phyloP scores from a whole-genome alignment of 257 asterid genomes.

The Cruciata laevipes region DNA sequence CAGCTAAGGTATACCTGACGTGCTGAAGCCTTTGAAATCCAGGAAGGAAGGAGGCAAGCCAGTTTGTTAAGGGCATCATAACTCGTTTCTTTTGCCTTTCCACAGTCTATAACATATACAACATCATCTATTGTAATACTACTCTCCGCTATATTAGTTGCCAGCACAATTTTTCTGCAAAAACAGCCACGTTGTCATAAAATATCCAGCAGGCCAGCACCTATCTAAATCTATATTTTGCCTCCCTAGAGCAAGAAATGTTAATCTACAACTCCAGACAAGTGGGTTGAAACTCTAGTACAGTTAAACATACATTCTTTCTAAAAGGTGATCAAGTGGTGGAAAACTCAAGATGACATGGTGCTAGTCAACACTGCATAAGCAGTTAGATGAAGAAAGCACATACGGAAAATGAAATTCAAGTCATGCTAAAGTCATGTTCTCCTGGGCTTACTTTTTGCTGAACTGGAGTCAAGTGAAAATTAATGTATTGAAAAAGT shows the following conservation, averaged over 20 bases:
- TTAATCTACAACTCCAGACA: not conserved
- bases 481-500: too few species aligned
- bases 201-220: not conserved
- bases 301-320: not conserved
- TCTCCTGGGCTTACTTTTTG: too few species aligned
- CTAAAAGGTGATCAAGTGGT: not conserved
- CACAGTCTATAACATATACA: slow-evolving; percentile 89
- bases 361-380: not conserved
- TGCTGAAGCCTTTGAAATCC: slow-evolving; percentile 99
- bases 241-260: not conserved
- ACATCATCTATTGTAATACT: slow-evolving; percentile 98
- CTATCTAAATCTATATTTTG: too few species aligned
- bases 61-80: slow-evolving; percentile 96
- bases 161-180: slow-evolving; percentile 86
- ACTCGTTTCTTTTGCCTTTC: slow-evolving; percentile 96
- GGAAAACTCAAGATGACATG: not conserved
- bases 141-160: slow-evolving; percentile 97
- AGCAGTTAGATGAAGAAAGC: too few species aligned
- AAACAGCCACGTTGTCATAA: not conserved
- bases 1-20: slow-evolving; percentile 56
- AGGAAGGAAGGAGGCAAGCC: slow-evolving; percentile 92
- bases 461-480: too few species aligned
- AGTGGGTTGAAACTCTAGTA: not conserved
- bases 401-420: not conserved
- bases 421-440: too few species aligned